Base-by-base conservation (phyloP, 1,284 basidiomycete species). In the Lignosus rhinocerotis region DNA sequence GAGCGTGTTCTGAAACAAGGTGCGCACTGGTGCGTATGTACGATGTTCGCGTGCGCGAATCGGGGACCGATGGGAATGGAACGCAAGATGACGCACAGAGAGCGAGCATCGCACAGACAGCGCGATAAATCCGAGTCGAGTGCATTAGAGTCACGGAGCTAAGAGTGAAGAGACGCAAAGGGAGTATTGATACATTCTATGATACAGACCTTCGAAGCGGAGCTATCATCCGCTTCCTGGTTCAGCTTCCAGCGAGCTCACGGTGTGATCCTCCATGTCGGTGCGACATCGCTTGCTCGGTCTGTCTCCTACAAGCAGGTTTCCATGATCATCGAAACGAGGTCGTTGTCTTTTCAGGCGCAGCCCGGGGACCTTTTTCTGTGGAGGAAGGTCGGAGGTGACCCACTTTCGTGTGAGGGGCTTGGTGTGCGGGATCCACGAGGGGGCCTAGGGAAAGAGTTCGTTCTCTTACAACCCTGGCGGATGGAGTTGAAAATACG, bases 241-340 rank as follows among this genome's bases (percentile, higher is more conserved):
- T 31, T 46, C 52, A 16, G 30, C 52, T 12, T 7, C 21, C 44
- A 46, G 32, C 16, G 53, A 48, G 11, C 33, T 42, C 16, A 44
- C 25, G 21, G 19, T 31, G 21, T 19, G 6, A 21, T 33, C 31
- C n/a, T 33, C 31, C 7, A 17, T 7, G n/a, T 33, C 51, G 31
- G 54, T 30, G n/a, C 58, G 61, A 3, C 51, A 53, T 14, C 57
- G 56, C 48, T 60, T 63, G 56, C 51, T 51, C 1, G 55, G 46
- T 3, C 55, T 45, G 14, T 50, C 51, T 10, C 55, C 51, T 2
- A 41, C 25, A 21, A 56, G 45, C 12, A 31, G 17, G 19, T 49
- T 54, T 51, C 56, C 25, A 44, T 16, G 5, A 21, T 46, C 21
- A 17, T 60, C 56, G 30, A 56, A 51, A 6, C 53, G 56, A 12